Percentiles rank a stretch among this genome's conserved stretches.
Evolutionary conservation across 768 basidiomycete species (phyloP).

Genomic region (Panus rudis): DNA sequence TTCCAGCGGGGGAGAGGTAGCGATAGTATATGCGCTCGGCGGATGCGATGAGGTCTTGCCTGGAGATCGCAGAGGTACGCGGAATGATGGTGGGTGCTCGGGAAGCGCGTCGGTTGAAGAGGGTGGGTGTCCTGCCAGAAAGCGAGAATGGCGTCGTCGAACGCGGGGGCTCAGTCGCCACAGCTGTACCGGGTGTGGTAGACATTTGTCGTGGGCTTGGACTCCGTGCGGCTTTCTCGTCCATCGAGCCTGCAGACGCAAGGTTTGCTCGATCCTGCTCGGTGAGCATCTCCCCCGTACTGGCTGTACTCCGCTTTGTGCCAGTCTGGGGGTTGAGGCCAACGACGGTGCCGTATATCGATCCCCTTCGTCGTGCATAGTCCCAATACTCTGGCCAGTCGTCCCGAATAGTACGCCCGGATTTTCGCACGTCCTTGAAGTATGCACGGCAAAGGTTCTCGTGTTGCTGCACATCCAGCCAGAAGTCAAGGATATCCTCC

Average conservation of each 20-base stretch:
- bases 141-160: slow-evolving; percentile 78
- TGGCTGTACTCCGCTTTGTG: slow-evolving; percentile 75
- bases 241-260: slow-evolving; percentile 42
- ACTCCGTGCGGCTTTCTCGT: slow-evolving; percentile 45
- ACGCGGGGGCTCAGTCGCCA: slow-evolving; percentile 41
- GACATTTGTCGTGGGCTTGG: slow-evolving; percentile 51
- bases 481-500: slow-evolving; percentile 96
- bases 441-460: slow-evolving; percentile 98
- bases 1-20: slow-evolving; percentile 81
- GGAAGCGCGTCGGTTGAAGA: slow-evolving; percentile 75
- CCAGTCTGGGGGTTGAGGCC: slow-evolving; percentile 55
- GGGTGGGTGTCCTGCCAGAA: slow-evolving; percentile 65
- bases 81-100: slow-evolving; percentile 93
- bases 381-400: slow-evolving; percentile 99
- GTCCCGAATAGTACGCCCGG: slow-evolving; percentile 85
- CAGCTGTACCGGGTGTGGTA: slow-evolving; percentile 43
- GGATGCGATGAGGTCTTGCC: slow-evolving; percentile 82
- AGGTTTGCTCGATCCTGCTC: slow-evolving; percentile 69
- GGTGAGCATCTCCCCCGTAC: slow-evolving; percentile 63
- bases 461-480: slow-evolving; percentile 99
- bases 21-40: slow-evolving; percentile 96
- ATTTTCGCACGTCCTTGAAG: slow-evolving; percentile 97
- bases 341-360: slow-evolving; percentile 88
- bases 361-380: slow-evolving; percentile 85
- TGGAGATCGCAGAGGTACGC: slow-evolving; percentile 83